Conservation (phyloP, 2,329 filamentous ascomycete species). For the Xylaria sp. region DNA sequence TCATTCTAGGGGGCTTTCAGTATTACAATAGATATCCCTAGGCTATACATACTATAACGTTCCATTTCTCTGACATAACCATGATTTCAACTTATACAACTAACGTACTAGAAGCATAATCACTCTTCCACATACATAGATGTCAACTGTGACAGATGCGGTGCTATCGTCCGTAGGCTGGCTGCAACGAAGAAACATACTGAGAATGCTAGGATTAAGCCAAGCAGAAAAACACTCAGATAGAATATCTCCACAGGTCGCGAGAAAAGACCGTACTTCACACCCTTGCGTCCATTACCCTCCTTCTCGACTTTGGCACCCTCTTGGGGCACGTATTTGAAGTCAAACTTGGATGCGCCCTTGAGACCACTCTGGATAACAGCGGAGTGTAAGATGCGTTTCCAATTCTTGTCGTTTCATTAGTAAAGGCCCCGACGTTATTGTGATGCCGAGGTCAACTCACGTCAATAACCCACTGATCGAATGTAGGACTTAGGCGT, state of each 20-base stretch:
- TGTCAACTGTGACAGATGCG: background rate
- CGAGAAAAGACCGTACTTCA: slow-evolving; percentile 33
- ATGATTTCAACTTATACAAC: no score
- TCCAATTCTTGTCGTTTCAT: slow-evolving; percentile 26
- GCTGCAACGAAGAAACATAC: background rate
- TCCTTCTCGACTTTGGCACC: slow-evolving; percentile 42
- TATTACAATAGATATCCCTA: no score
- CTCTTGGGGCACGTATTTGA: slow-evolving; percentile 49
- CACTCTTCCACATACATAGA: background rate
- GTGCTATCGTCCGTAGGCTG: slow-evolving; percentile 1
- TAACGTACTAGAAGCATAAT: background rate
- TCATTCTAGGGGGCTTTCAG: no score
- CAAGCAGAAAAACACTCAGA: slow-evolving; percentile 42
- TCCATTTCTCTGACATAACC: no score
- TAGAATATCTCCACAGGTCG: slow-evolving; percentile 47
- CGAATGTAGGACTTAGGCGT: slow-evolving; percentile 43
- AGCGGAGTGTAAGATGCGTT: slow-evolving; percentile 44
- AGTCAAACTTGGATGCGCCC: slow-evolving; percentile 49
- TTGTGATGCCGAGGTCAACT: slow-evolving; percentile 6
- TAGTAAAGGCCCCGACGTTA: background rate
- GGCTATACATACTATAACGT: no score
- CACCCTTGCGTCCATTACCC: slow-evolving; percentile 34
- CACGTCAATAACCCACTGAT: slow-evolving; percentile 43
- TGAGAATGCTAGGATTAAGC: slow-evolving; percentile 8
- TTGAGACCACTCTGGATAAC: slow-evolving; percentile 49